phyloP scores from a whole-genome alignment of 257 asterid genomes.

The Forsythia suspensa region DNA sequence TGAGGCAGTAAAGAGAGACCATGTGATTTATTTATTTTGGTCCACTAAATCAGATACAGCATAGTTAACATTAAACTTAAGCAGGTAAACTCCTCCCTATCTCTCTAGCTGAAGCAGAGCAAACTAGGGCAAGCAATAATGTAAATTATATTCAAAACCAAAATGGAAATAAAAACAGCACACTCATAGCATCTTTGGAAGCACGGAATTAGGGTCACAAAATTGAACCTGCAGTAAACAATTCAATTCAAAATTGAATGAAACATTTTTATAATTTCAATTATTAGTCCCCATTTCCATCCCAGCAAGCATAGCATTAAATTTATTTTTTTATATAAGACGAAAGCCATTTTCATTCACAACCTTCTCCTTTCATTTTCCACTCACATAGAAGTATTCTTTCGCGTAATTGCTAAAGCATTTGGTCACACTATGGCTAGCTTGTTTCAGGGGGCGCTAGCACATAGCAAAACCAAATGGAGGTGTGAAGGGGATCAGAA shows the following conservation, averaged over 20 bases:
- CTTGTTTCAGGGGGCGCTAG: neutral
- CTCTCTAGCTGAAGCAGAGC: conserved; percentile 6
- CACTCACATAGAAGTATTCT: neutral
- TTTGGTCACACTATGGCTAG: neutral
- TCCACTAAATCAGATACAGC: neutral
- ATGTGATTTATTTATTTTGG: neutral
- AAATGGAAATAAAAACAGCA: neutral
- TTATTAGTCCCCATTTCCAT: neutral
- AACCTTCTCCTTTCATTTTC: neutral
- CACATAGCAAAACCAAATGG: neutral
- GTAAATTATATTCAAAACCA: neutral
- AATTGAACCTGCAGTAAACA: neutral
- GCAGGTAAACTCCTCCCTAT: neutral
- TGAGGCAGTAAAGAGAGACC: neutral
- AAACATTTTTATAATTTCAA: neutral
- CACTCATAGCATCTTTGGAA: neutral
- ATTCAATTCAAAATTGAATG: neutral
- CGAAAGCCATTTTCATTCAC: neutral
- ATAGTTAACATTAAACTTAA: neutral
- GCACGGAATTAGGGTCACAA: neutral
- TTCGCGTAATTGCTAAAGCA: neutral
- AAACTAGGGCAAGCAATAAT: neutral
- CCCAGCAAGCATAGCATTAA: neutral
- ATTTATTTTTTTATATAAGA: neutral
- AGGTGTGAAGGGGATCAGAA: neutral